These are phyloP conservation scores for Sphagnum tenellum DNA, from an alignment of 225 moss, liverwort and hornwort species.

Conservation along the genomic window DNA sequence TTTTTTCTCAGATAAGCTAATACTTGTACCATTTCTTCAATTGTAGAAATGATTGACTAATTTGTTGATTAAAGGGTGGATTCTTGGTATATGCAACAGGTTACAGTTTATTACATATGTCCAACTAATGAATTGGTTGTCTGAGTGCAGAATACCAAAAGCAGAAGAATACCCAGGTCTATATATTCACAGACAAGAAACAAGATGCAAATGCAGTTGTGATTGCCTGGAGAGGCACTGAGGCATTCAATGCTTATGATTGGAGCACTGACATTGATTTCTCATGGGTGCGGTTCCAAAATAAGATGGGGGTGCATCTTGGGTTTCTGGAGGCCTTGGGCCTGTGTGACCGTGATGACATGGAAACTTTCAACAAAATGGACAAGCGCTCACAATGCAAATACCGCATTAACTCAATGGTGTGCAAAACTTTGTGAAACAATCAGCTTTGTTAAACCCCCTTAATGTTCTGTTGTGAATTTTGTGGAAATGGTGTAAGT, in stretches of 20 bases:
- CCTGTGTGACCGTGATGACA: slow-evolving; percentile 31
- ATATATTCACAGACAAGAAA: slow-evolving; percentile 48
- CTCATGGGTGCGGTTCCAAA: slow-evolving; percentile 46
- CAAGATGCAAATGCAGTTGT: slow-evolving; percentile 52
- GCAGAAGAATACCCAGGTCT: slow-evolving; percentile 42
- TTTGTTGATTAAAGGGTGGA: no score
- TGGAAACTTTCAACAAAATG: slow-evolving; percentile 25
- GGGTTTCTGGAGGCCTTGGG: slow-evolving; percentile 78
- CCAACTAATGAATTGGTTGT: no score
- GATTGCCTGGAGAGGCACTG: slow-evolving; percentile 67
- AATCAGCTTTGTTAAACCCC: no score
- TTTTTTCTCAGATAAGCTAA: no score
- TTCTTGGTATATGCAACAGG: no score
- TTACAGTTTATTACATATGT: no score
- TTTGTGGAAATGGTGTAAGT: no score
- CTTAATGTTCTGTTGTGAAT: no score
- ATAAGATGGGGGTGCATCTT: slow-evolving; percentile 40
- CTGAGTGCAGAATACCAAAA: slow-evolving; percentile 33
- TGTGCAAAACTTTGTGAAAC: no score
- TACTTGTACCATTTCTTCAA: no score
- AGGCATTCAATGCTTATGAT: slow-evolving; percentile 55
- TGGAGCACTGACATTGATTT: slow-evolving; percentile 82
- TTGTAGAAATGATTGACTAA: no score
- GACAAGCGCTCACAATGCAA: slow-evolving; percentile 1
- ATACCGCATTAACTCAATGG: no score